A percentile compares a stretch with the other conserved stretches of the same genome.
These are phyloP conservation scores for Cardamine occulta DNA, from an alignment of 345 rosid species.

Conservation along the genomic window DNA sequence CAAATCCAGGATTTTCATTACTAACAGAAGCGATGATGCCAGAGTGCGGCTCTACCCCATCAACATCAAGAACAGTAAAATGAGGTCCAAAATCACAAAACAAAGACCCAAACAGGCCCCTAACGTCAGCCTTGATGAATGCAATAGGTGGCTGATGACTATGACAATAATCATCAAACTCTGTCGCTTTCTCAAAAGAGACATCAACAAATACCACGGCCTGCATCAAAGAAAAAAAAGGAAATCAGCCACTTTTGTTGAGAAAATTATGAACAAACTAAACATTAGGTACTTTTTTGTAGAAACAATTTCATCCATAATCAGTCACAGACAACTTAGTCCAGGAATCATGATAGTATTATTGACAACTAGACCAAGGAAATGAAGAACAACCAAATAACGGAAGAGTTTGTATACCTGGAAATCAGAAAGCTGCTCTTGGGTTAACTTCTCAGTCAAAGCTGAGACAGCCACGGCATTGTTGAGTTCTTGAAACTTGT, in stretches of 20 bases:
- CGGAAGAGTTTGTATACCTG: constrained; percentile 54
- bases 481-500: constrained; percentile 87
- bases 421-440: constrained; percentile 75
- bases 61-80: constrained; percentile 71
- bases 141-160: constrained; percentile 70
- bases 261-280: constrained; percentile 1
- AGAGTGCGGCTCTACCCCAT: constrained; percentile 73
- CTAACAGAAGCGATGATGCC: constrained; percentile 74
- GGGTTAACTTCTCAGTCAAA: constrained; percentile 63
- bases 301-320: constrained; percentile 5
- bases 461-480: constrained; percentile 72
- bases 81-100: constrained; percentile 77
- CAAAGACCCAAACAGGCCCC: constrained; percentile 74
- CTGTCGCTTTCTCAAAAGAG: constrained; percentile 64
- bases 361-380: neutral
- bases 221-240: constrained; percentile 46
- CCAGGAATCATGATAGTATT: neutral
- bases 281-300: neutral
- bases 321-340: neutral
- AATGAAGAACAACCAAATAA: neutral
- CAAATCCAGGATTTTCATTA: constrained; percentile 61
- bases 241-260: neutral
- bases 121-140: constrained; percentile 71
- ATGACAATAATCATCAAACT: constrained; percentile 67
- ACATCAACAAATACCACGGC: constrained; percentile 85